Percentiles rank a stretch among this genome's conserved stretches.
Evolutionary conservation across 306 rosid genomes (phyloP).

Genomic region (Lithocarpus polystachyus): DNA sequence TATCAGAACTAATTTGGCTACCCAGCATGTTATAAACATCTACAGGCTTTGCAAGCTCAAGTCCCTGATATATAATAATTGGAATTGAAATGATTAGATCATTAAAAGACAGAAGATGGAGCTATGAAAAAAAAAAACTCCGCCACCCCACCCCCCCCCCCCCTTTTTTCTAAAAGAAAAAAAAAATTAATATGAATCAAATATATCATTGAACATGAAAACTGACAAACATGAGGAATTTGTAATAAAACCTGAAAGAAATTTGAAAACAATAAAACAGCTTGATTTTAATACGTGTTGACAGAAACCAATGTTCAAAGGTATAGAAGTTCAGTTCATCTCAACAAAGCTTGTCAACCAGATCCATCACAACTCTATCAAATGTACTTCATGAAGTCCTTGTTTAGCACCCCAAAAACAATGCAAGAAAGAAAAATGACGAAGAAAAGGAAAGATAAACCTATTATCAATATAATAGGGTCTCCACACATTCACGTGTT

Average conservation of each 20-base stretch:
- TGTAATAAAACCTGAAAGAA: not conserved
- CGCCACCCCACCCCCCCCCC: not conserved
- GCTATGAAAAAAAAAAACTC: not conserved
- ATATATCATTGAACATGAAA: not conserved
- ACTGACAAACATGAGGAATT: not conserved
- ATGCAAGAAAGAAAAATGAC: not conserved
- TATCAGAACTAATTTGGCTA: conserved; percentile 32
- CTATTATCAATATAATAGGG: not conserved
- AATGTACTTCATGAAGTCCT: not conserved
- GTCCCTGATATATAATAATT: conserved; percentile 44
- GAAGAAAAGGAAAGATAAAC: not conserved
- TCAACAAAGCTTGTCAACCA: not conserved
- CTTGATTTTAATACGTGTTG: not conserved
- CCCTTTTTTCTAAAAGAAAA: too few relatives aligned
- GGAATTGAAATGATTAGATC: conserved; percentile 9
- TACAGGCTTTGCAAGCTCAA: conserved; percentile 48
- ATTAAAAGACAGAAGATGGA: not conserved
- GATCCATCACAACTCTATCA: not conserved
- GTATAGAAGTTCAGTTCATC: not conserved
- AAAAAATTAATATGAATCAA: not conserved
- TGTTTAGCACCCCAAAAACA: not conserved
- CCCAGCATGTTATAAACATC: conserved; percentile 58
- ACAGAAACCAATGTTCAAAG: not conserved
- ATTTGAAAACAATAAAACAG: not conserved
- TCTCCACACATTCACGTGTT: not conserved